Conservation (phyloP, 306 rosid species). For the Vachellia pachyceras region DNA sequence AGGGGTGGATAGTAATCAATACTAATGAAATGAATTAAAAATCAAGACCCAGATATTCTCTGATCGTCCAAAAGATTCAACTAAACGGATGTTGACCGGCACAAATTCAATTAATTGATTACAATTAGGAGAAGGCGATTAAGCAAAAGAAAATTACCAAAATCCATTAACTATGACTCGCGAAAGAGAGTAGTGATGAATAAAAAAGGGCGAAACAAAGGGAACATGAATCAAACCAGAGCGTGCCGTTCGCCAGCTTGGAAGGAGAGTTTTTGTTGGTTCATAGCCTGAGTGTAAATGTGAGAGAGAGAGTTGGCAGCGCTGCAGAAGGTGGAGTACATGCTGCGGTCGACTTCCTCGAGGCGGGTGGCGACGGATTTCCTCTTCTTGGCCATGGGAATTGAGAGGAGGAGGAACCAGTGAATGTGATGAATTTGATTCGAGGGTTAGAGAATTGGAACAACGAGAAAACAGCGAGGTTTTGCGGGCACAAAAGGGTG, state of each 20-base stretch:
- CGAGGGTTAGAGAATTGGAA: neutral
- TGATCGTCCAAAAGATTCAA: neutral
- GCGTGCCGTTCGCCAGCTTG: slow-evolving; percentile 98
- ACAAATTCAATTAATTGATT: neutral
- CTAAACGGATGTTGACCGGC: neutral
- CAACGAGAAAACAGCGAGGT: neutral
- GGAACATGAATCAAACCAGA: slow-evolving; percentile 47
- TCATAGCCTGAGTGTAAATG: slow-evolving; percentile 89
- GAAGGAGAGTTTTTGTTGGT: slow-evolving; percentile 85
- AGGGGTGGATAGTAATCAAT: neutral
- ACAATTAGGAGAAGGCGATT: neutral
- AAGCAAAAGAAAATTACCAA: neutral
- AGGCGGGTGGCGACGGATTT: slow-evolving; percentile 77
- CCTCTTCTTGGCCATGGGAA: slow-evolving; percentile 55
- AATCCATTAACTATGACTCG: neutral
- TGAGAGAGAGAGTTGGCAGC: slow-evolving; percentile 97
- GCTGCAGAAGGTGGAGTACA: slow-evolving; percentile 91
- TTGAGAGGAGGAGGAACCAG: neutral
- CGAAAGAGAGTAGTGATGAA: neutral
- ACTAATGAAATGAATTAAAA: neutral
- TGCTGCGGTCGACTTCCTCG: slow-evolving; percentile 95
- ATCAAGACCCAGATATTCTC: neutral
- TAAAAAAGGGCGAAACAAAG: neutral
- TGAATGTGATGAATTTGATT: neutral
- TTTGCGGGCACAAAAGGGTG: neutral